Base-by-base conservation (phyloP, 352 stramenopile species). In the Phytopythium cucurbitacearum region DNA sequence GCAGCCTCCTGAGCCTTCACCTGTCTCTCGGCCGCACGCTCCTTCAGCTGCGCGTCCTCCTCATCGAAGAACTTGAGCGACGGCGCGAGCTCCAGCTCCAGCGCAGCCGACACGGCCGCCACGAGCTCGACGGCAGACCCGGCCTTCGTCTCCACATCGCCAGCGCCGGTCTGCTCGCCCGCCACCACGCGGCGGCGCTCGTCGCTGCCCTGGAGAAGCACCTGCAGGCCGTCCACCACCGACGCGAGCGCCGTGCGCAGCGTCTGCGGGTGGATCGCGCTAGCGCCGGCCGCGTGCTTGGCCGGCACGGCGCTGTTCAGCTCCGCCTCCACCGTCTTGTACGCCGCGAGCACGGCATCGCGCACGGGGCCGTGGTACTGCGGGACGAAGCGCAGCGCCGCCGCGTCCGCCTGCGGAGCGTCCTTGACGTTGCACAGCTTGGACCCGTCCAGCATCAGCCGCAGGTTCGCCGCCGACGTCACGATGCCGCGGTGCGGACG, bases 401-500 rank as follows among this genome's bases (percentile, higher is more conserved):
- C 67, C 34, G 67, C 55, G 47, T 78, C 69, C 13, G 60, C 39
- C 40, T 21, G 43, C 5, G 32, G 5, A 6, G 78, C 74, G 46
- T 73, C 72, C 49, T 67, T 59, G 39, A 76, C 69, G 64, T 87
- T 93, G 16, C 88, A 59, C 36, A 76, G 78, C 73, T 92, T 94
- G 53, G 89, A 97, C 46, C 78, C 84, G 48, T 96, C 87, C 35
- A 97, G 71, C 71, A 97, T 87, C 21, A 95, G 57, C 10, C 89
- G 86, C 48, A 97, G 50, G 62, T 94, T 83, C 39, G 78, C 68
- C 21, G 90, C 90, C 40, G 78, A 89, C 13, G 71, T 87, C 53
- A 96, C 72, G 56, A 96, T 90, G 48, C 90, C 90, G 37, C 90
- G 84, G 69, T 97, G 87, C 43, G 83, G 87, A 28, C 89, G 79